Conservation (phyloP, 2,329 filamentous ascomycete genomes). For the Ophiocordyceps polyrhachis-furcata region DNA sequence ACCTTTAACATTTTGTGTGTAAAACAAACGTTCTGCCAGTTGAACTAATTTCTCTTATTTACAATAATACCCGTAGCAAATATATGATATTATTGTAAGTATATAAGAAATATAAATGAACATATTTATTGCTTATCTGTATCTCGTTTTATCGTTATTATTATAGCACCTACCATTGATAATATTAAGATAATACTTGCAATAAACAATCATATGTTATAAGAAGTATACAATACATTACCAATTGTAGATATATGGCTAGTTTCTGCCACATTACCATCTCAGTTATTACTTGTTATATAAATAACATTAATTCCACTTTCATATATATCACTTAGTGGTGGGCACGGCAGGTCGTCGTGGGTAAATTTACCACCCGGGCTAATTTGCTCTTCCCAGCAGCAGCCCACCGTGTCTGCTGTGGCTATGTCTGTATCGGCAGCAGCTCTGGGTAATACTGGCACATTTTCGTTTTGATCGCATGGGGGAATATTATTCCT, state of each 20-base stretch:
- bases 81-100: not conserved
- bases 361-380: not conserved
- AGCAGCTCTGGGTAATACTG: no score
- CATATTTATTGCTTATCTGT: not conserved
- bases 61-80: not conserved
- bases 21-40: no score
- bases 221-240: not conserved
- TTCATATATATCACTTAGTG: not conserved
- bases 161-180: not conserved
- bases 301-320: not conserved
- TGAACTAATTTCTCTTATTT: not conserved
- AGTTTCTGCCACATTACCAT: not conserved
- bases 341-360: not conserved
- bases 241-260: not conserved
- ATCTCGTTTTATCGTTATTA: not conserved
- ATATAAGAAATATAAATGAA: not conserved
- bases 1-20: no score
- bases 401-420: no score
- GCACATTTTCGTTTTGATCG: no score
- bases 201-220: slow-evolving; percentile 1
- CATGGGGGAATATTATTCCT: no score
- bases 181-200: not conserved
- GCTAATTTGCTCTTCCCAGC: not conserved
- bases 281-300: not conserved
- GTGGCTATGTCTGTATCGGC: no score